Evolutionary conservation across 345 rosid genomes (phyloP).

Genomic region (Eucalyptus sp.): DNA sequence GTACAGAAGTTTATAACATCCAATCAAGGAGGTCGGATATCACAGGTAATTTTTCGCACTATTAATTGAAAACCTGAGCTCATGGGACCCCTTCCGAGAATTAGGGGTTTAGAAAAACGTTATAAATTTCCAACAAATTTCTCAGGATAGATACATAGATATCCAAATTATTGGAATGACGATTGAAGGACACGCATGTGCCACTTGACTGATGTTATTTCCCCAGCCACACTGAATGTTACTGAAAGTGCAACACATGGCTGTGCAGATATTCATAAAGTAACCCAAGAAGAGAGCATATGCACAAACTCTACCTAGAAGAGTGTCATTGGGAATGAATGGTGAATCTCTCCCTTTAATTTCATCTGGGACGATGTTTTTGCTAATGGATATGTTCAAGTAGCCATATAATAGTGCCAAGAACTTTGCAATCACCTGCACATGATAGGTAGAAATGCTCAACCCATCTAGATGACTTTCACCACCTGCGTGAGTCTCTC

Average conservation of each 20-base stretch:
- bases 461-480: background rate
- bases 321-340: conserved; percentile 88
- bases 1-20: background rate
- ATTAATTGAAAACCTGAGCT: background rate
- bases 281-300: background rate
- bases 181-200: background rate
- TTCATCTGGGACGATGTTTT: conserved; percentile 61
- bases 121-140: background rate
- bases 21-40: background rate
- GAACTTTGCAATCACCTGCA: conserved; percentile 92
- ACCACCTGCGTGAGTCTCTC: background rate
- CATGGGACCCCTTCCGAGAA: background rate
- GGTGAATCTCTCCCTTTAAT: conserved; percentile 89
- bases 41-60: background rate
- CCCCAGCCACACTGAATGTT: background rate
- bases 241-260: background rate
- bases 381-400: conserved; percentile 73
- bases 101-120: background rate
- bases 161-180: background rate
- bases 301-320: conserved; percentile 38
- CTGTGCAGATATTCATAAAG: background rate
- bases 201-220: background rate
- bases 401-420: conserved; percentile 82
- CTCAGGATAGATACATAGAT: background rate
- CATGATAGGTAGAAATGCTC: background rate